Conservation (phyloP, 2,329 filamentous ascomycete genomes). For the Fonsecaea monophora region DNA sequence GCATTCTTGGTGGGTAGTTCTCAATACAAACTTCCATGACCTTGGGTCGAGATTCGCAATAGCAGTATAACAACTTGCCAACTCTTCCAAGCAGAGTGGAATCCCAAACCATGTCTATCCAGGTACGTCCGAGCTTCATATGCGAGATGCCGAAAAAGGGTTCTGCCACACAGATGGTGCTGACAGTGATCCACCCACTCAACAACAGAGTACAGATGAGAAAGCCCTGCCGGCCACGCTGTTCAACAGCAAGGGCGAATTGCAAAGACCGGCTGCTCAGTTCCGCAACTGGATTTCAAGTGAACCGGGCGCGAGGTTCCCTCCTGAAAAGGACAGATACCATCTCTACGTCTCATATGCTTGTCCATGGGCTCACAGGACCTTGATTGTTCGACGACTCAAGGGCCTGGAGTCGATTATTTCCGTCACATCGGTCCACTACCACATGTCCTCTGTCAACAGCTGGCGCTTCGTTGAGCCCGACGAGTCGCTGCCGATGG, state of each 20-base stretch:
- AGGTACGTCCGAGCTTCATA: conserved; percentile 1
- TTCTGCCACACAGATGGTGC: neutral
- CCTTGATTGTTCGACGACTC: conserved; percentile 54
- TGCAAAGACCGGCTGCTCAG: conserved; percentile 81
- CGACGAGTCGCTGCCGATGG: conserved; percentile 63
- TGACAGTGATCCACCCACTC: neutral
- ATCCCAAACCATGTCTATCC: conserved; percentile 11
- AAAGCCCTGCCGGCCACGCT: conserved; percentile 71
- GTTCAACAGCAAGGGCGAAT: conserved; percentile 76
- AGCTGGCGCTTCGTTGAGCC: conserved; percentile 77
- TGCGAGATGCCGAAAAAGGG: neutral
- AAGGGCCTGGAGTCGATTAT: conserved; percentile 60
- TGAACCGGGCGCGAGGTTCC: conserved; percentile 73
- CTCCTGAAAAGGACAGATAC: conserved; percentile 85
- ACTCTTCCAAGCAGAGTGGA: neutral
- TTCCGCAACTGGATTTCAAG: conserved; percentile 82
- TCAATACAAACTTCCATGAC: neutral
- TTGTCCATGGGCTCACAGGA: conserved; percentile 77
- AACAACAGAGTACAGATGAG: conserved; percentile 67
- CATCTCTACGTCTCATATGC: conserved; percentile 94
- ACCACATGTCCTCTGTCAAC: conserved; percentile 62
- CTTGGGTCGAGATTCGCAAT: neutral
- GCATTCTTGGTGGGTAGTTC: neutral
- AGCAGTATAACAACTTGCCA: neutral
- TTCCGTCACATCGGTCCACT: conserved; percentile 79